These are phyloP conservation scores for Rauvolfia tetraphylla DNA, from an alignment of 257 asterid genomes.

Conservation along the genomic window DNA sequence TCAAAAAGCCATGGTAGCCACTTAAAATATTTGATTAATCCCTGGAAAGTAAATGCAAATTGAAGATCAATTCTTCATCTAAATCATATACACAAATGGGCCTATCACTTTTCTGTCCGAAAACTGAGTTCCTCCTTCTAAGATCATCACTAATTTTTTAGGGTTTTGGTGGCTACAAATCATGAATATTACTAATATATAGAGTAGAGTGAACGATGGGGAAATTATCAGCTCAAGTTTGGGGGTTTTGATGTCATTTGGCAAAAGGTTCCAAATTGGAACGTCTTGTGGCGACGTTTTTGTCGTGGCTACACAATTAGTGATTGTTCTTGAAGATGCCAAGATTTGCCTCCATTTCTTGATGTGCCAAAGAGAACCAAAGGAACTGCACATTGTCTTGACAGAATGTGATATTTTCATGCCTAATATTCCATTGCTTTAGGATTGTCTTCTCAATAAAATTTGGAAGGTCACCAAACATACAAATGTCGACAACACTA, in stretches of 20 bases:
- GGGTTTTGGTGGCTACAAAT: neutral
- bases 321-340: neutral
- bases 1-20: neutral
- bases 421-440: conserved; percentile 6
- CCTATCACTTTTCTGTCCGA: neutral
- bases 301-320: neutral
- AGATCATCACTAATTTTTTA: neutral
- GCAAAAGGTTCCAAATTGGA: neutral
- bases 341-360: neutral
- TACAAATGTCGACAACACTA: conserved; percentile 32
- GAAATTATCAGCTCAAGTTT: neutral
- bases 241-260: conserved; percentile 1
- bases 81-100: neutral
- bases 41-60: neutral
- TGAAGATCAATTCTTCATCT: conserved; percentile 8
- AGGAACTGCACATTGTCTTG: neutral
- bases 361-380: neutral
- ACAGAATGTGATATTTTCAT: conserved; percentile 14
- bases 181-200: neutral
- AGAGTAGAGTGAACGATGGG: neutral
- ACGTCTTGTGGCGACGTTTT: neutral
- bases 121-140: neutral
- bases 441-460: conserved; percentile 36
- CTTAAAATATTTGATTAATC: neutral
- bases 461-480: conserved; percentile 43